Evolutionary conservation across 2,329 filamentous ascomycete species (phyloP), one percentile per base, ranked within the genome.

Genomic region (Fusarium pseudoanthophilum): DNA sequence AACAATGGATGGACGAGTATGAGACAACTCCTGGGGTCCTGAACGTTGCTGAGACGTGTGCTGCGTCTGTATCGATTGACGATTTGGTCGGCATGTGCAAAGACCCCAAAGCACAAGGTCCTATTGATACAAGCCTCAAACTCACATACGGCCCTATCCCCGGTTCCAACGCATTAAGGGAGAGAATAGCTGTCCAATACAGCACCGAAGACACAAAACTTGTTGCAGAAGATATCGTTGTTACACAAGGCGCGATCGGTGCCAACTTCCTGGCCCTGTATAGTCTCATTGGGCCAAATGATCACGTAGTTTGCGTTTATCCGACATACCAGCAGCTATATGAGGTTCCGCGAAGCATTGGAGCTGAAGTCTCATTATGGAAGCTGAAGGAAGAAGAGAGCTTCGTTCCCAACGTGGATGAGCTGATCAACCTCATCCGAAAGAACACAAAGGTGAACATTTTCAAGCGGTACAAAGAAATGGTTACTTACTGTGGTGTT

Each of bases 281-380:
- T 80, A 86, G 91, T 2, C 85, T 96, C 11, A 79, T 96, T 5
- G 89, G 89, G 0, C 89, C 90, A 0, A 92, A 91, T 2, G 93
- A 97, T 78, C 94, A 97, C 85, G 92, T 95, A 52, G 88, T 97
- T 66, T 96, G 93, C 78, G 92, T 96, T 65, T 93, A 95, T 79
- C 94, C 95, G 18, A 95, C 93, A 2, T 97, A 96, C 77, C 93
- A 96, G 80, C 93, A 96, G 77, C 87, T 97, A 4, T 96, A 95
- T 78, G 85, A 90, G 15, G 89, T 97, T 2, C 93, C 94, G 0
- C 86, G 87, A 73, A 92, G 90, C 42, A 83, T 97, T 10, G 94
- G 94, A 0, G 93, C 93, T 2, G 89, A 93, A 66, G 92, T 97
- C 21, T 90, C 91, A 46, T 80, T 95, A 16, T 97, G 94, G 94